Conservation (phyloP, 140 eudicot species). For the Stevia rebaudiana region DNA sequence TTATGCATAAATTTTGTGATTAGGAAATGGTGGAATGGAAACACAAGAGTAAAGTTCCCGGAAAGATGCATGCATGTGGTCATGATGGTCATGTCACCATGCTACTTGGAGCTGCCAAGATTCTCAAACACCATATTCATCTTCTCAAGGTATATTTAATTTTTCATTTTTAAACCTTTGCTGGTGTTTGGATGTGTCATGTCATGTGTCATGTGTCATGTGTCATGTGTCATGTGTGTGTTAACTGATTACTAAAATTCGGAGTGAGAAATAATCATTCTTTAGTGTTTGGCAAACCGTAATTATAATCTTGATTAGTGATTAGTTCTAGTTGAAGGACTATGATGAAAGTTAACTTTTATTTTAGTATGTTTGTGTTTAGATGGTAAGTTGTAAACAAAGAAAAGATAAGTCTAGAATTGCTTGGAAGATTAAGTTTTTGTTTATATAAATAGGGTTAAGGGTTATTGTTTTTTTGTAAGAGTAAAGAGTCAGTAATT, state of each 20-base stretch:
- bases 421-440: too few relatives aligned
- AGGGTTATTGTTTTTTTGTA: too few relatives aligned
- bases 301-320: background rate
- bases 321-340: too few relatives aligned
- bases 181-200: constrained; percentile 3
- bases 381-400: too few relatives aligned
- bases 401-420: too few relatives aligned
- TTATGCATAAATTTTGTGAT: background rate
- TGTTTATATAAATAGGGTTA: too few relatives aligned
- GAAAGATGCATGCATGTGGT: constrained; percentile 66
- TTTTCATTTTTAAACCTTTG: background rate
- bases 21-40: constrained; percentile 60
- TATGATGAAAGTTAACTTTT: too few relatives aligned
- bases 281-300: background rate
- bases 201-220: too few relatives aligned
- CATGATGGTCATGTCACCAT: constrained; percentile 56
- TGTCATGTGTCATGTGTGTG: too few relatives aligned
- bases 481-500: too few relatives aligned
- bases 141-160: constrained; percentile 34
- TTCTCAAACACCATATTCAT: constrained; percentile 33
- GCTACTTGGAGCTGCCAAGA: constrained; percentile 61
- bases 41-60: constrained; percentile 42
- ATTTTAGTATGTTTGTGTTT: too few relatives aligned
- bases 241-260: background rate
- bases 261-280: background rate